phyloP scores from a whole-genome alignment of 129 eudicot genomes.

The Erigeron canadensis region DNA sequence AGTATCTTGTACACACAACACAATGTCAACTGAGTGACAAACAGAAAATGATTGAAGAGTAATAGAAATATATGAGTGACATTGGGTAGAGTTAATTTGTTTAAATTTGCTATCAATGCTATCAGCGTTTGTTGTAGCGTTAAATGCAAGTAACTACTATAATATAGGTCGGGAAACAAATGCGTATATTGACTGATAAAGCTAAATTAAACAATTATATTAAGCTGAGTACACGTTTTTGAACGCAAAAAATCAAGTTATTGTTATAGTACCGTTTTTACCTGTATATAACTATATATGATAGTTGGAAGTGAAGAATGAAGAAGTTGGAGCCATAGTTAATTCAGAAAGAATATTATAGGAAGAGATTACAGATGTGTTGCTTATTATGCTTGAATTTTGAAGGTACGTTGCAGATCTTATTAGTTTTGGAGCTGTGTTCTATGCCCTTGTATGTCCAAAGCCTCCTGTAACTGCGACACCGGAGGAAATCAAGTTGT shows the following conservation, averaged over 20 bases:
- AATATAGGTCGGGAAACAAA: not conserved
- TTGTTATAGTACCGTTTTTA: not conserved
- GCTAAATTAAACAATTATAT: not conserved
- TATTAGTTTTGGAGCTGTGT: slow-evolving; percentile 89
- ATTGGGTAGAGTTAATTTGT: not conserved
- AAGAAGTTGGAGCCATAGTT: too few species aligned
- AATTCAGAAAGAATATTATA: not conserved
- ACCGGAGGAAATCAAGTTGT: slow-evolving; percentile 56
- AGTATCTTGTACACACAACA: not conserved
- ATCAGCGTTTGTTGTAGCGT: not conserved
- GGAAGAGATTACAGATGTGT: not conserved
- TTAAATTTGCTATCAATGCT: not conserved
- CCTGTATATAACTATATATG: too few species aligned
- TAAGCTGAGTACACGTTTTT: not conserved
- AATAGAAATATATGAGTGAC: not conserved
- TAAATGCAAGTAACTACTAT: not conserved
- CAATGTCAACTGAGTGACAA: not conserved
- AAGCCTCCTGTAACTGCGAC: slow-evolving; percentile 87
- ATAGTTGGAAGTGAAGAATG: too few species aligned
- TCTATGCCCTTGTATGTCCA: slow-evolving; percentile 89
- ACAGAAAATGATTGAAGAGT: not conserved
- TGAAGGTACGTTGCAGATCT: slow-evolving; percentile 94
- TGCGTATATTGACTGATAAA: not conserved
- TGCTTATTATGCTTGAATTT: slow-evolving; percentile 30
- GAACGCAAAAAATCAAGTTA: not conserved